Evolutionary conservation across 768 basidiomycete genomes (phyloP).

Genomic region (Trametes coccinea): DNA sequence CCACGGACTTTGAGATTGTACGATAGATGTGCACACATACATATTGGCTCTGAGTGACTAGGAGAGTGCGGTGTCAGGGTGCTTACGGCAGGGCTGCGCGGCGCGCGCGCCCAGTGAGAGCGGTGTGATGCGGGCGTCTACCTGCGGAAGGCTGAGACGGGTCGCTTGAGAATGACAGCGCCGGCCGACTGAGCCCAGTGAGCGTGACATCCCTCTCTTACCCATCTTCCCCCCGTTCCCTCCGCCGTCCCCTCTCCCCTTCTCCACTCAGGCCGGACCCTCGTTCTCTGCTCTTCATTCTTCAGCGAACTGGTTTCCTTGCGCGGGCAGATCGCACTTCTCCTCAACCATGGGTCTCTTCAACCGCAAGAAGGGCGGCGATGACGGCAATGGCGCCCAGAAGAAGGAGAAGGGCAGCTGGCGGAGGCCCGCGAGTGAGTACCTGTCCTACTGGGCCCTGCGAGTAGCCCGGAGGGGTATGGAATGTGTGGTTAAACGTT

Average conservation of each 20-base stretch:
- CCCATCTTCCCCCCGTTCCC: not conserved
- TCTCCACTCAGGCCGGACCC: not conserved
- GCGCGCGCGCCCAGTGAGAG: not conserved
- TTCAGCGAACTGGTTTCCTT: constrained; percentile 2
- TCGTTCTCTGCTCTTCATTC: not conserved
- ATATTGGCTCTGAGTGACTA: not conserved
- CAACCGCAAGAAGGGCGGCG: constrained; percentile 32
- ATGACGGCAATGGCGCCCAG: constrained; percentile 32
- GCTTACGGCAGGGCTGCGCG: not conserved
- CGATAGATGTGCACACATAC: not conserved
- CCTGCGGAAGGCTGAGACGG: constrained; percentile 10
- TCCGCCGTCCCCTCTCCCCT: not conserved
- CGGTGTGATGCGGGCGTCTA: not conserved
- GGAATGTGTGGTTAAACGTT: not conserved
- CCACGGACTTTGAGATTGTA: too few relatives aligned
- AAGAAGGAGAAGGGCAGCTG: constrained; percentile 87
- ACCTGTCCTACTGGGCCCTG: constrained; percentile 2
- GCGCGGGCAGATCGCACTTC: not conserved
- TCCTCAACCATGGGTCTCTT: constrained; percentile 18
- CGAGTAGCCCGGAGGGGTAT: not conserved
- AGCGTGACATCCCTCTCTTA: not conserved
- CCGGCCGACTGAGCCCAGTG: not conserved
- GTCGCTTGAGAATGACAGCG: constrained; percentile 6
- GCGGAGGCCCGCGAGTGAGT: constrained; percentile 82
- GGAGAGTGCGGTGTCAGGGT: not conserved